These are phyloP conservation scores for Quercus aquifolioides DNA, from an alignment of 306 rosid species.

Conservation along the genomic window DNA sequence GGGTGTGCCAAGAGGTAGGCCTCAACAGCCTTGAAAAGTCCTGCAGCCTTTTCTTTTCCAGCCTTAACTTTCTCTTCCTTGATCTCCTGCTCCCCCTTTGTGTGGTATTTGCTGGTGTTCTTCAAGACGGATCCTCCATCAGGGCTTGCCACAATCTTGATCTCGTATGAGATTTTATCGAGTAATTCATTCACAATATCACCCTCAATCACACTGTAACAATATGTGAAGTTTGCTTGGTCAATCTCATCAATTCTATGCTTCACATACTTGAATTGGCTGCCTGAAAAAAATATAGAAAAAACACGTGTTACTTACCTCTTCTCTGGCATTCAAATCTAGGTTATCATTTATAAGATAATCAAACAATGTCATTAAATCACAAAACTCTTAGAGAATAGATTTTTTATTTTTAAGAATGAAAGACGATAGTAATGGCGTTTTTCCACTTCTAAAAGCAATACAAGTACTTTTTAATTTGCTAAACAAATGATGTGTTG, in stretches of 20 bases:
- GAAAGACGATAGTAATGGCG: too few relatives aligned
- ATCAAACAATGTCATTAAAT: too few relatives aligned
- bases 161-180: conserved; percentile 23
- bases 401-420: too few relatives aligned
- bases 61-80: conserved; percentile 33
- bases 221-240: not conserved
- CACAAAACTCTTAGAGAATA: too few relatives aligned
- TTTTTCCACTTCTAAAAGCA: too few relatives aligned
- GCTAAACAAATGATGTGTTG: not conserved
- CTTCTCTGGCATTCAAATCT: too few relatives aligned
- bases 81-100: conserved; percentile 22
- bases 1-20: not conserved
- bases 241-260: conserved; percentile 10
- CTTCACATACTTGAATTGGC: not conserved
- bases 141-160: conserved; percentile 25
- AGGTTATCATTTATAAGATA: too few relatives aligned
- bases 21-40: too few relatives aligned
- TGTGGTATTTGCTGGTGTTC: conserved; percentile 22
- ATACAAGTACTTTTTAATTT: too few relatives aligned
- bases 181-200: not conserved
- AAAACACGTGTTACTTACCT: too few relatives aligned
- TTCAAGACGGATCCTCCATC: conserved; percentile 36
- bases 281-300: not conserved
- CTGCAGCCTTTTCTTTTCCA: conserved; percentile 12
- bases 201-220: conserved; percentile 5